phyloP scores from a whole-genome alignment of 192 early-diverging fungal genomes.

The Rhizophagus sp. region DNA sequence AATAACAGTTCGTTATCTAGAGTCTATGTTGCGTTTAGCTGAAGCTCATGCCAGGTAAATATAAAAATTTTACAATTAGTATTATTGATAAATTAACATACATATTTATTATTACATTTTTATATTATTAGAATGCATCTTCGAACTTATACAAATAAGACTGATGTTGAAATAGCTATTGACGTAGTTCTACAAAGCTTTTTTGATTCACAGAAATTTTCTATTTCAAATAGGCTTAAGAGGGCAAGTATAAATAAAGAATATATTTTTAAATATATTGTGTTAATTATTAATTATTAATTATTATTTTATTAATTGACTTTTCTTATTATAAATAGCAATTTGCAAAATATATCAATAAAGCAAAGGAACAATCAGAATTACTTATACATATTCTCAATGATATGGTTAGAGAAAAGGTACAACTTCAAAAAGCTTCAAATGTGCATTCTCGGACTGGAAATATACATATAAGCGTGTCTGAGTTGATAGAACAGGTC shows the following conservation, averaged over 20 bases:
- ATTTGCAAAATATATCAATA: slow-evolving; percentile 29
- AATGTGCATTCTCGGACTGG: background rate
- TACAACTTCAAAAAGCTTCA: background rate
- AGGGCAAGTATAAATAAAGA: slow-evolving; percentile 30
- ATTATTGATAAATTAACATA: background rate
- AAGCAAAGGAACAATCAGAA: slow-evolving; percentile 6
- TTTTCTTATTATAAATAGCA: background rate
- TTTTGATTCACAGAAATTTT: slow-evolving; percentile 91
- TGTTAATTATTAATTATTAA: too few relatives aligned
- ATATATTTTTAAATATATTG: background rate
- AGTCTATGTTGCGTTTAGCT: slow-evolving; percentile 82
- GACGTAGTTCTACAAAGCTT: slow-evolving; percentile 86
- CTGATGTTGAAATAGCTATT: slow-evolving; percentile 94
- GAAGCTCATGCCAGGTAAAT: slow-evolving; percentile 79
- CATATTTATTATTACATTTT: background rate
- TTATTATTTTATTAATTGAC: background rate
- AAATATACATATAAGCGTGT: background rate
- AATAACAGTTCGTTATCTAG: slow-evolving; percentile 86
- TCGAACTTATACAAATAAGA: slow-evolving; percentile 83
- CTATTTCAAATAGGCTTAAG: slow-evolving; percentile 81
- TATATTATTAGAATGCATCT: slow-evolving; percentile 75
- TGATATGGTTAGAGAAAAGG: slow-evolving; percentile 10
- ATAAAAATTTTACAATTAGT: too few relatives aligned
- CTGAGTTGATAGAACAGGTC: slow-evolving; percentile 12
- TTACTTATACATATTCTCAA: slow-evolving; percentile 18